Base-by-base conservation (phyloP, 768 basidiomycete genomes). In the Tylopilus balloui region DNA sequence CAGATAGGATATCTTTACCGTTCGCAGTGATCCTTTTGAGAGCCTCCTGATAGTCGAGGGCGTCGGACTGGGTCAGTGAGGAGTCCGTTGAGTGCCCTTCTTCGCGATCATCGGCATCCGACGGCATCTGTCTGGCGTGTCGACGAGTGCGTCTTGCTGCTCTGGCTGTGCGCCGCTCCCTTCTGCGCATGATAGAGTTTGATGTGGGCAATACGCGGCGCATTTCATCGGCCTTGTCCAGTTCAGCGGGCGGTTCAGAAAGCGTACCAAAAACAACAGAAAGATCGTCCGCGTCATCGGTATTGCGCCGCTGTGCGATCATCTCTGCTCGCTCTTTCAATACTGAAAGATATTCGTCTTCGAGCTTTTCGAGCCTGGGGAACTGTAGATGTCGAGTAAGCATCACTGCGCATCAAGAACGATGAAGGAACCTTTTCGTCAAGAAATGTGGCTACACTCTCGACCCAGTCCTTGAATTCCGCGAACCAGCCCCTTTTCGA, bases 51-150 rank as follows among this genome's bases (percentile, higher is more conserved):
- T 89, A 95, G 42, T 92, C 88, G 6, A 75, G 71, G 11, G 78
- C 74, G 57, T 93, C 91, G 3, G 79, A 71, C 13, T 79, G 75
- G 2, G 78, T 71, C 4, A 95, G 71, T 3, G 82, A 81, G 0
- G 85, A 79, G 61, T 95, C 93, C 0, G 93, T 95, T 14, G 91
- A 93, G 57, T 82, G 92, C 0, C 92, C 93, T 65, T 92, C 89
- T 56, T 92, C 86, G 19, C 31, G 52, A 34, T 35, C 6, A 51
- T 74, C 65, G 24, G 65, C 51, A 13, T 58, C 47, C 10, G 50
- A 28, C 21, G 44, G 24, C 25, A 57, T 55, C 11, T 71, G 71
- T 31, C 45, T 32, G 58, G 69, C 39, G 31, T 57, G 68, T 29
- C 83, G 79, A 25, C 64, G 64, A 28, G 71, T 58, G 28, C 81